Evolutionary conservation across 352 stramenopile genomes (phyloP).

Genomic region (Phytophthora idaei): DNA sequence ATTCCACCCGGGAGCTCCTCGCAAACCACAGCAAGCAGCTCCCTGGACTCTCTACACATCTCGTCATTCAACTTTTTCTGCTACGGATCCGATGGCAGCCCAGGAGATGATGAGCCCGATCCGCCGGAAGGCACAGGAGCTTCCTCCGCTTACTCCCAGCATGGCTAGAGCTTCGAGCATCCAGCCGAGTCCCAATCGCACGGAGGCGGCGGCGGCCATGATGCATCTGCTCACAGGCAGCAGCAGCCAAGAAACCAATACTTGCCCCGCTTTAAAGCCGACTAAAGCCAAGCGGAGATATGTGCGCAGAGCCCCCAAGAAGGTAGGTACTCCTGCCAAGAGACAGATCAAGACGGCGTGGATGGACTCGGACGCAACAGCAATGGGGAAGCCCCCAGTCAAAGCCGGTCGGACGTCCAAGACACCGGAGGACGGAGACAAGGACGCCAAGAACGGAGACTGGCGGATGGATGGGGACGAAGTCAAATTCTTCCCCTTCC

Average conservation of each 20-base stretch:
- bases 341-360: slow-evolving; percentile 42
- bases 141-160: slow-evolving; percentile 31
- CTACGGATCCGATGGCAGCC: slow-evolving; percentile 30
- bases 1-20: slow-evolving; percentile 11
- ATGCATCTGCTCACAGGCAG: slow-evolving; percentile 67
- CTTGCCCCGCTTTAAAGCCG: slow-evolving; percentile 20
- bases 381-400: slow-evolving; percentile 10
- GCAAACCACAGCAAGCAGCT: slow-evolving; percentile 5
- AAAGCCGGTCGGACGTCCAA: slow-evolving; percentile 15
- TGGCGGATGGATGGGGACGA: slow-evolving; percentile 45
- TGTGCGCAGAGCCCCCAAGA: slow-evolving; percentile 63
- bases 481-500: slow-evolving; percentile 66
- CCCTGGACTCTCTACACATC: slow-evolving; percentile 14
- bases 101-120: slow-evolving; percentile 54
- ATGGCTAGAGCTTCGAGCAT: slow-evolving; percentile 35
- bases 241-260: slow-evolving; percentile 17
- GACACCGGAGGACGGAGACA: slow-evolving; percentile 18
- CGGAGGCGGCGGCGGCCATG: slow-evolving; percentile 78
- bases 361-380: slow-evolving; percentile 19
- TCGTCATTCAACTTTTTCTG: slow-evolving; percentile 7
- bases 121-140: slow-evolving; percentile 23
- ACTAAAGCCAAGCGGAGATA: slow-evolving; percentile 67
- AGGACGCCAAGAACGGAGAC: slow-evolving; percentile 23
- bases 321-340: slow-evolving; percentile 46
- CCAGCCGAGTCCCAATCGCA: slow-evolving; percentile 79